Evolutionary conservation across 1,284 basidiomycete genomes (phyloP).

Genomic region (Cutaneotrichosporon curvatum): DNA sequence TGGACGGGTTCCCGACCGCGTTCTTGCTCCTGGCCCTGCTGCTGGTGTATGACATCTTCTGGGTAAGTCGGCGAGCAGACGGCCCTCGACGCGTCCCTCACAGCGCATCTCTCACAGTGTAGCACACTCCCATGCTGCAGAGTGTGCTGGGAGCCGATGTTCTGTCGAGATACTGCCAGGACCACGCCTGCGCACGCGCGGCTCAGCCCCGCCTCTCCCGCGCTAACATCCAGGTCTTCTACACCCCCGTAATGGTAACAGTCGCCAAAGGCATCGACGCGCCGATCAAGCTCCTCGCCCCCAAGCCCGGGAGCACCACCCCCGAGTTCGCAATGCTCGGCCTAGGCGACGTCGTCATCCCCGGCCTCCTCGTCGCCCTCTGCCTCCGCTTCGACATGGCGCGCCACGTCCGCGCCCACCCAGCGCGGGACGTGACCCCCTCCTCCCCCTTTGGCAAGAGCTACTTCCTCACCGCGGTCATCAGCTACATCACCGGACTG

Average conservation of each 20-base stretch:
- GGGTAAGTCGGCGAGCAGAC: slow-evolving; percentile 58
- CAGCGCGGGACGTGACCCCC: slow-evolving; percentile 29
- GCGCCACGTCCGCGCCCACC: slow-evolving; percentile 28
- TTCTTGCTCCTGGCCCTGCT: slow-evolving; percentile 69
- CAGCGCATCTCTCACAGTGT: too few relatives aligned
- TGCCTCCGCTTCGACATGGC: slow-evolving; percentile 78
- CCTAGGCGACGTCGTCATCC: slow-evolving; percentile 61
- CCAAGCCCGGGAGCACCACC: slow-evolving; percentile 52
- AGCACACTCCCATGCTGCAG: too few relatives aligned
- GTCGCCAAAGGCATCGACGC: slow-evolving; percentile 87
- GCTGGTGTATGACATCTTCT: slow-evolving; percentile 75
- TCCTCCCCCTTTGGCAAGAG: slow-evolving; percentile 55
- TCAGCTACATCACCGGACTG: slow-evolving; percentile 73
- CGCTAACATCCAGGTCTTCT: slow-evolving; percentile 35
- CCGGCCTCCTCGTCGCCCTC: slow-evolving; percentile 79
- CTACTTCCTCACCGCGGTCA: slow-evolving; percentile 68
- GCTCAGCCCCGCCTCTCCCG: background rate
- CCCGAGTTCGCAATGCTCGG: slow-evolving; percentile 82
- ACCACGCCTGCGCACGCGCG: too few relatives aligned
- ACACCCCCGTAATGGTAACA: slow-evolving; percentile 62
- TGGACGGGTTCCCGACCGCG: slow-evolving; percentile 89
- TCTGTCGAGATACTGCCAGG: background rate
- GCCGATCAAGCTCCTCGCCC: slow-evolving; percentile 88
- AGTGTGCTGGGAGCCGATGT: background rate
- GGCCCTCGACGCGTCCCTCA: background rate